A percentile compares a stretch with the other conserved stretches of the same genome.
Evolutionary conservation across 2,329 filamentous ascomycete species (phyloP).

Genomic region (Myriosclerotinia curreyana): DNA sequence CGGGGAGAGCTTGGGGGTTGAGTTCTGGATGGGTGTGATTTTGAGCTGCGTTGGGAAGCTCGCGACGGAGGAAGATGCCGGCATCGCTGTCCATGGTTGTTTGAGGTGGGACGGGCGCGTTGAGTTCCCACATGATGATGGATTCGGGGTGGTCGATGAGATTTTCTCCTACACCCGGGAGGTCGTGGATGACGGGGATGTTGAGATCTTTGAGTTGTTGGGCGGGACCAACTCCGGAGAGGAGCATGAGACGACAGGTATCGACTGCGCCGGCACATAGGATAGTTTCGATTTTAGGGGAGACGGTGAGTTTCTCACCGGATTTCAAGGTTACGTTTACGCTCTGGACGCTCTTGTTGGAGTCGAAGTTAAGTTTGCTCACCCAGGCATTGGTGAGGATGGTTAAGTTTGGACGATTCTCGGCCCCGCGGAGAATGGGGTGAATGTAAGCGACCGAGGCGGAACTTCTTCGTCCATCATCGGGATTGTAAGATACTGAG

Average conservation of each 20-base stretch:
- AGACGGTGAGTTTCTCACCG: slow-evolving; percentile 54
- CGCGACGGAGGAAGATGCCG: slow-evolving; percentile 70
- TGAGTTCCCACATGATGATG: slow-evolving; percentile 51
- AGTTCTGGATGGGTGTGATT: slow-evolving; percentile 46
- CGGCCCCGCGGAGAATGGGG: slow-evolving; percentile 79
- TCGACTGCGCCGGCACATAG: slow-evolving; percentile 43
- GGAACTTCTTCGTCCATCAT: slow-evolving; percentile 78
- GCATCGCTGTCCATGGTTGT: slow-evolving; percentile 52
- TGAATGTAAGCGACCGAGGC: slow-evolving; percentile 92
- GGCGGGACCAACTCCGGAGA: slow-evolving; percentile 42
- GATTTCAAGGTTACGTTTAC: slow-evolving; percentile 62
- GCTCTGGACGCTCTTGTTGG: slow-evolving; percentile 67
- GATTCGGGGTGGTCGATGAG: slow-evolving; percentile 41
- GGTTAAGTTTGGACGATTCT: slow-evolving; percentile 79
- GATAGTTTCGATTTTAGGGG: slow-evolving; percentile 67
- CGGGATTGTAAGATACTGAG: slow-evolving; percentile 86
- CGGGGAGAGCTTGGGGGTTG: slow-evolving; percentile 46
- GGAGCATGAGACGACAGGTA: slow-evolving; percentile 42
- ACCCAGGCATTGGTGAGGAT: slow-evolving; percentile 88
- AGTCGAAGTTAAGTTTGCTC: slow-evolving; percentile 67
- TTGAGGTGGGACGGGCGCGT: slow-evolving; percentile 42
- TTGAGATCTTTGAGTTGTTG: slow-evolving; percentile 37
- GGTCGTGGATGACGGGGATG: slow-evolving; percentile 38
- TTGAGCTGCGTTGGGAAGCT: slow-evolving; percentile 61
- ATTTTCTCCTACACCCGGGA: slow-evolving; percentile 41